phyloP scores from a whole-genome alignment of 257 asterid genomes.

The Capsicum baccatum region DNA sequence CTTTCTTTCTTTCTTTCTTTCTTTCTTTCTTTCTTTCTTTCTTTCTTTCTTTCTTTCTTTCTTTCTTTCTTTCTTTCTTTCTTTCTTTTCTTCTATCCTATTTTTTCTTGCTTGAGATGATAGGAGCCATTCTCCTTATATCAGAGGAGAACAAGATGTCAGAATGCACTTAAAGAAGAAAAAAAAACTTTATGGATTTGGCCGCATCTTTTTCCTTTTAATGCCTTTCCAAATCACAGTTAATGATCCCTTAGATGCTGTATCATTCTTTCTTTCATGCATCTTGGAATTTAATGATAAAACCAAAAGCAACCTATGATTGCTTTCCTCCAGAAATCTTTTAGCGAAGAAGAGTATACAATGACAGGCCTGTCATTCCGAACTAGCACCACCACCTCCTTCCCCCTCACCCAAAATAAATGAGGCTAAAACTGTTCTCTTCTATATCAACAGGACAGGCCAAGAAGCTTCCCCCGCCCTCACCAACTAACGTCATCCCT shows the following conservation, averaged over 20 bases:
- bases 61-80: neutral
- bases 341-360: neutral
- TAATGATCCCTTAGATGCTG: neutral
- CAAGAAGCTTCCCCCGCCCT: neutral
- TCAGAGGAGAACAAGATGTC: slow-evolving; percentile 17
- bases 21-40: neutral
- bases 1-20: neutral
- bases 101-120: slow-evolving; percentile 6
- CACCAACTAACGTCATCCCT: neutral
- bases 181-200: too few relatives aligned
- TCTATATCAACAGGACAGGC: neutral
- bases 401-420: neutral
- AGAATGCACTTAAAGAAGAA: neutral
- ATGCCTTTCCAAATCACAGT: neutral
- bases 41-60: neutral
- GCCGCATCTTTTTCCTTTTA: neutral
- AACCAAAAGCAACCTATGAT: neutral
- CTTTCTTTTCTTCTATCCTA: slow-evolving; percentile 1
- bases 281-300: slow-evolving; percentile 9
- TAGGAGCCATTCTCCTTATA: slow-evolving; percentile 10
- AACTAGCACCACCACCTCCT: neutral
- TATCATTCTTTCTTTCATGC: neutral
- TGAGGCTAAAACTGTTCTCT: neutral
- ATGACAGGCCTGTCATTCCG: neutral
- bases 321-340: neutral